Conservation (phyloP, 2,329 filamentous ascomycete genomes). For the Aspergillus flavus region DNA sequence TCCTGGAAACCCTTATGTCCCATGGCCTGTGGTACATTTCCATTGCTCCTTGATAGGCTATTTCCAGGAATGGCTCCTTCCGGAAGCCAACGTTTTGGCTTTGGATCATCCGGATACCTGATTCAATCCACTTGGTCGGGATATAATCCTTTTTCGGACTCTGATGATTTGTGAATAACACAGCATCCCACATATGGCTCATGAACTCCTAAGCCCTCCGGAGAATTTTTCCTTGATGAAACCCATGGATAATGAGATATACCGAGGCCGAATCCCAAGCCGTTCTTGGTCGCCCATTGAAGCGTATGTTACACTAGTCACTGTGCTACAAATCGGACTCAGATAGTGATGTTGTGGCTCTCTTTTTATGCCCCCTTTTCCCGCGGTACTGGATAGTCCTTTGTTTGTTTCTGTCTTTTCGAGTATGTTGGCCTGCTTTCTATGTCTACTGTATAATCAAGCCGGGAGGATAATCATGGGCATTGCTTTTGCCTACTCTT, state of each 20-base stretch:
- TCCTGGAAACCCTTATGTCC: constrained; percentile 8
- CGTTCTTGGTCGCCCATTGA: no score
- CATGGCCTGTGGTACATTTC: not conserved
- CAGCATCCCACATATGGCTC: constrained; percentile 1
- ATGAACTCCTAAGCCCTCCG: not conserved
- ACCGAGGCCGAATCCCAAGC: not conserved
- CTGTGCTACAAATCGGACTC: not conserved
- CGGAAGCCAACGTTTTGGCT: constrained; percentile 3
- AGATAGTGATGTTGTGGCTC: not conserved
- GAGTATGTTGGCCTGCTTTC: not conserved
- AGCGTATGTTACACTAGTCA: not conserved
- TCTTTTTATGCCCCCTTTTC: not conserved
- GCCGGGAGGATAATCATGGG: not conserved
- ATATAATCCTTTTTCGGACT: not conserved
- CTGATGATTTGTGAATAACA: not conserved
- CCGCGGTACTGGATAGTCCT: not conserved
- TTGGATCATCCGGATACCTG: not conserved
- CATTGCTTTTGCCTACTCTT: not conserved
- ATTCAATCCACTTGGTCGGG: not conserved
- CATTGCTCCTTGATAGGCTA: constrained; percentile 3
- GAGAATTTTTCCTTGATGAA: not conserved
- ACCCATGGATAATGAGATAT: constrained; percentile 5
- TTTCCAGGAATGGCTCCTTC: constrained; percentile 3
- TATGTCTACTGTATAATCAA: not conserved
- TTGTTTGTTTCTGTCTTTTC: not conserved